Evolutionary conservation across 2,329 filamentous ascomycete genomes (phyloP).

Genomic region (Coleophoma cylindrospora): DNA sequence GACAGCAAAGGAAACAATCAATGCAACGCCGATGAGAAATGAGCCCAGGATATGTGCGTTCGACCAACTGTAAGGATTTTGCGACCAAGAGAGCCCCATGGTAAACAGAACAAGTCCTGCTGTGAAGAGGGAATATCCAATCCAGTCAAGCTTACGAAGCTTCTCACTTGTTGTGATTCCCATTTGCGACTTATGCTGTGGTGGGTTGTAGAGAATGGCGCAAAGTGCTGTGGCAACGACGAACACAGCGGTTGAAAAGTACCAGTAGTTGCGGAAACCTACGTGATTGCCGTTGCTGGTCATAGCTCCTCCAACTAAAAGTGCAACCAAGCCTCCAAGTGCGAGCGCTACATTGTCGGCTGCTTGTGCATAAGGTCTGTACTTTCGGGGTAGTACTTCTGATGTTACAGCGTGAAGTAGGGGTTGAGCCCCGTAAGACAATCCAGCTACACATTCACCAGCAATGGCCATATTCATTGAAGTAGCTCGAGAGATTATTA

Average conservation of each 20-base stretch:
- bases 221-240: slow-evolving; percentile 26
- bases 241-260: slow-evolving; percentile 10
- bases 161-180: slow-evolving; percentile 23
- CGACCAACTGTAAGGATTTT: slow-evolving; percentile 31
- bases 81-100: slow-evolving; percentile 28
- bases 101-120: slow-evolving; percentile 30
- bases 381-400: slow-evolving; percentile 31
- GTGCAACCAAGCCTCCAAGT: slow-evolving; percentile 26
- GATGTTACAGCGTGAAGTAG: slow-evolving; percentile 31
- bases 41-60: slow-evolving; percentile 27
- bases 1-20: slow-evolving; percentile 15
- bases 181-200: slow-evolving; percentile 18
- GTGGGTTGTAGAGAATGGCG: slow-evolving; percentile 27
- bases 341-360: neutral
- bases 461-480: slow-evolving; percentile 29
- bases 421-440: slow-evolving; percentile 30
- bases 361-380: neutral
- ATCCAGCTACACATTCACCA: slow-evolving; percentile 29
- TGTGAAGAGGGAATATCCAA: slow-evolving; percentile 28
- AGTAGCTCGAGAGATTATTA: slow-evolving; percentile 28
- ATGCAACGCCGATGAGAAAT: slow-evolving; percentile 28
- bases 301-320: slow-evolving; percentile 23
- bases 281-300: slow-evolving; percentile 20
- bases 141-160: slow-evolving; percentile 30
- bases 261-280: slow-evolving; percentile 19